Evolutionary conservation across 2,329 filamentous ascomycete genomes (phyloP).

Genomic region (Ceratocystiopsis brevicomis): DNA sequence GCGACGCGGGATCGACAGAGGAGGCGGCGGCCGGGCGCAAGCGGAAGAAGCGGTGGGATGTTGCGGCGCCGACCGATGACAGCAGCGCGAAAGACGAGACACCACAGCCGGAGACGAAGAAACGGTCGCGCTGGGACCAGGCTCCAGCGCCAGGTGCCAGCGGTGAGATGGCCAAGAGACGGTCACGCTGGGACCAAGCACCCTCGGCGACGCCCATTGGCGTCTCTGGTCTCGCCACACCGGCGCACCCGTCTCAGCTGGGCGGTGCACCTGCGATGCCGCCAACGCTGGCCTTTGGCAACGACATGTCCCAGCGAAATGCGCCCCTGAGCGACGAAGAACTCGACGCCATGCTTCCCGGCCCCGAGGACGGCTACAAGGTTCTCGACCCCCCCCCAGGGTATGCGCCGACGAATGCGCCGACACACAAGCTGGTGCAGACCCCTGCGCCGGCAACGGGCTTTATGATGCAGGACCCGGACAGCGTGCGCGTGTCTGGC

Average conservation of each 20-base stretch:
- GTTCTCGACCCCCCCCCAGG: conserved; percentile 78
- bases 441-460: conserved; percentile 61
- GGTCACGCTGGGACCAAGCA: conserved; percentile 84
- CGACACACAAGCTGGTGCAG: conserved; percentile 54
- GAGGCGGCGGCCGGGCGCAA: conserved; percentile 43
- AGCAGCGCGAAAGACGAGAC: conserved; percentile 19
- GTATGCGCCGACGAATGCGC: conserved; percentile 66
- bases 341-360: conserved; percentile 75
- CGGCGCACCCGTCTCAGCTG: conserved; percentile 52
- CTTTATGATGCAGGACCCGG: conserved; percentile 95
- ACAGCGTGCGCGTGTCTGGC: conserved; percentile 61
- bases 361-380: conserved; percentile 80
- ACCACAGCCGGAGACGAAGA: conserved; percentile 40
- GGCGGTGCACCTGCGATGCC: conserved; percentile 28
- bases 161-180: conserved; percentile 47
- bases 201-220: conserved; percentile 56
- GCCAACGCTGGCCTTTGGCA: conserved; percentile 48
- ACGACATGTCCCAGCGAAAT: conserved; percentile 63
- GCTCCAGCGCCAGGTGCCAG: conserved; percentile 40
- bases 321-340: conserved; percentile 81
- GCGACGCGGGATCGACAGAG: conserved; percentile 49
- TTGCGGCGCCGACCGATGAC: conserved; percentile 36
- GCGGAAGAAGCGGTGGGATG: conserved; percentile 92
- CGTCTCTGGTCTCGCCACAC: conserved; percentile 55
- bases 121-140: conserved; percentile 78